Evolutionary conservation across 176 grass and related monocot species (phyloP), one percentile per base, ranked within the genome.

Genomic region (Tillandsia leiboldiana): DNA sequence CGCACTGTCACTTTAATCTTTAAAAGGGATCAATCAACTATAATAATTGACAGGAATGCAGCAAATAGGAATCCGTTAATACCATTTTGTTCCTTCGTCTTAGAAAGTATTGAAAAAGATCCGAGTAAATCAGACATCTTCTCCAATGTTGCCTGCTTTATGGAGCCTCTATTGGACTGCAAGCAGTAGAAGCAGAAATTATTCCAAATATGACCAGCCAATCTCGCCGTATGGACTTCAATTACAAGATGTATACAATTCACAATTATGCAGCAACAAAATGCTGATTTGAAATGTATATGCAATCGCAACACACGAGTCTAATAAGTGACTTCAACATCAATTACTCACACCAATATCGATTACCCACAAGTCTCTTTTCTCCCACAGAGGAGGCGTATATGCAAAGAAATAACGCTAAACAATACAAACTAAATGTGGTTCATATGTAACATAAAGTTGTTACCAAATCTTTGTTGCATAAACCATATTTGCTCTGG

Each of bases 401-500:
- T 42, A 42, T 42, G 33, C 33, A 42, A 42, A 42, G 33, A 42
- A 42, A 42, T 42, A 42, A 42, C 7, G 4, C 4, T 42, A 42
- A 42, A 42, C 10, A 23, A 18, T 61, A 61, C 22, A 6, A 18
- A 61, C 8, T 61, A 8, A 61, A 15, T 61, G 56, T 23, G 56
- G 15, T 61, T 10, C 22, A 33, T 14, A 23, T 72, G 51, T 53
- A 64, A 14, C 10, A 74, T 10, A 63, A n/a, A 47, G 33, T 42
- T 70, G 73, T 81, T 75, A 99, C 90, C 69, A 52, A 67, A 80
- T 53, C 70, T 82, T 84, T 99, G 64, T 66, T 77, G 58, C 74
- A 66, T 79, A 79, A 66, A 61, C 90, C 90, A 48, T 88, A 94
- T 78, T 99, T 99, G 87, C 82, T 90, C 76, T 99, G 95, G 51